Percentiles rank a stretch among this genome's conserved stretches.
These are phyloP conservation scores for Pseudonitzschia pungens DNA, from an alignment of 108 stramenopile genomes.

Conservation along the genomic window DNA sequence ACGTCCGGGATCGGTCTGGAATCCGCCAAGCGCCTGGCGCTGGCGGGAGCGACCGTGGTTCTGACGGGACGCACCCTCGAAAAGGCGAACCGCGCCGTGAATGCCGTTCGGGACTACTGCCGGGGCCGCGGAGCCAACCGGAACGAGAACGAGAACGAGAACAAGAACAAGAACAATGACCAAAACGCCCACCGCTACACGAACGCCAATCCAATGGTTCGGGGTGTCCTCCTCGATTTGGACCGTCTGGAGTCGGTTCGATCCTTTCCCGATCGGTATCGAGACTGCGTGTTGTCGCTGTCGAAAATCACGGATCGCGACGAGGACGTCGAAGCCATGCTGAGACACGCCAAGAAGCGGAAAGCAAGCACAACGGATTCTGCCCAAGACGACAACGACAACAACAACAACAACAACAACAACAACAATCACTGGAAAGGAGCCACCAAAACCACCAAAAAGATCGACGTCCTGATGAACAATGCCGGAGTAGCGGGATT, in stretches of 20 bases:
- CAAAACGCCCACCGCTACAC: no score
- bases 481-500: constrained; percentile 60
- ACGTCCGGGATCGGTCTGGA: constrained; percentile 90
- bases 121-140: not conserved
- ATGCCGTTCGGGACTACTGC: constrained; percentile 1
- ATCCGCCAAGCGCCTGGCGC: constrained; percentile 73
- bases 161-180: no score
- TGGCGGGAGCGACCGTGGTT: constrained; percentile 89
- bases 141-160: not conserved
- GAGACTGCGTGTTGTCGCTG: constrained; percentile 1
- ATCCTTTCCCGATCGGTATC: constrained; percentile 17
- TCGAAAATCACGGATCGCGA: not conserved
- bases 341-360: not conserved
- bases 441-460: not conserved
- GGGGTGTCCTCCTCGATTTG: not conserved
- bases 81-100: constrained; percentile 47
- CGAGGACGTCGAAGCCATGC: not conserved
- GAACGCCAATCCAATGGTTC: not conserved
- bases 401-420: not conserved
- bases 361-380: no score
- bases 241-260: not conserved
- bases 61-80: constrained; percentile 89
- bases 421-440: not conserved
- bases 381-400: no score
- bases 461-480: constrained; percentile 18